Percentiles rank a stretch among this genome's conserved stretches.
Evolutionary conservation across 108 stramenopile genomes (phyloP).

Genomic region (Nitzschia palea): DNA sequence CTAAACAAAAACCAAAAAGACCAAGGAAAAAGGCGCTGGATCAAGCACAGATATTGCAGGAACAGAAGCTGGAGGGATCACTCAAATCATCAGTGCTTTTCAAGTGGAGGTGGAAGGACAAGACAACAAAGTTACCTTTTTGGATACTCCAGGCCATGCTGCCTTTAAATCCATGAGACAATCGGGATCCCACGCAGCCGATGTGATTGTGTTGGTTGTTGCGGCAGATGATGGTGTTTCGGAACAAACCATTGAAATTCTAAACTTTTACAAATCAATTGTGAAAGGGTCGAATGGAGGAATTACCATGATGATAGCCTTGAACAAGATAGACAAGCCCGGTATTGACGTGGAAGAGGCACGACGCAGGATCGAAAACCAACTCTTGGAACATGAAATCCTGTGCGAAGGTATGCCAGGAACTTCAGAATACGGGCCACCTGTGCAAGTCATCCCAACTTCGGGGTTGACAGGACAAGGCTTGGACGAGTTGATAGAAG

Average conservation of each 20-base stretch:
- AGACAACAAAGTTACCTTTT: conserved; percentile 78
- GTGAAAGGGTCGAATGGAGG: conserved; percentile 57
- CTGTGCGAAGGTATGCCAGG: conserved; percentile 51
- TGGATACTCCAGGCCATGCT: conserved; percentile 98
- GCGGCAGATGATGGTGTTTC: conserved; percentile 96
- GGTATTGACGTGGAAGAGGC: conserved; percentile 84
- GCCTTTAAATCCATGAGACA: conserved; percentile 93
- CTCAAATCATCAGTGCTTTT: conserved; percentile 95
- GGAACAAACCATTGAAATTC: conserved; percentile 93
- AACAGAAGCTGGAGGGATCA: conserved; percentile 98
- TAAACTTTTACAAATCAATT: conserved; percentile 90
- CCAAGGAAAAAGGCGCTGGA: conserved; percentile 11
- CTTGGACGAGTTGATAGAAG: conserved; percentile 87
- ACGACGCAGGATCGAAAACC: conserved; percentile 72
- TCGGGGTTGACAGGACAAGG: conserved; percentile 89
- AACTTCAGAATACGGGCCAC: conserved; percentile 74
- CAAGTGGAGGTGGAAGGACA: conserved; percentile 62
- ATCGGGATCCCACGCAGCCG: conserved; percentile 91
- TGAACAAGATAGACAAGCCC: conserved; percentile 95
- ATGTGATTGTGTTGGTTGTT: conserved; percentile 94
- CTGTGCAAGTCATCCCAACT: conserved; percentile 86
- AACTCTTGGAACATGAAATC: conserved; percentile 89
- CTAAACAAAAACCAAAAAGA: conserved; percentile 3
- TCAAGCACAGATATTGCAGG: conserved; percentile 68
- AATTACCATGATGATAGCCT: conserved; percentile 88